Percentiles rank a stretch among this genome's conserved stretches.
Evolutionary conservation across 176 grass and related monocot genomes (phyloP).

Genomic region (Aegilops sharonensis): DNA sequence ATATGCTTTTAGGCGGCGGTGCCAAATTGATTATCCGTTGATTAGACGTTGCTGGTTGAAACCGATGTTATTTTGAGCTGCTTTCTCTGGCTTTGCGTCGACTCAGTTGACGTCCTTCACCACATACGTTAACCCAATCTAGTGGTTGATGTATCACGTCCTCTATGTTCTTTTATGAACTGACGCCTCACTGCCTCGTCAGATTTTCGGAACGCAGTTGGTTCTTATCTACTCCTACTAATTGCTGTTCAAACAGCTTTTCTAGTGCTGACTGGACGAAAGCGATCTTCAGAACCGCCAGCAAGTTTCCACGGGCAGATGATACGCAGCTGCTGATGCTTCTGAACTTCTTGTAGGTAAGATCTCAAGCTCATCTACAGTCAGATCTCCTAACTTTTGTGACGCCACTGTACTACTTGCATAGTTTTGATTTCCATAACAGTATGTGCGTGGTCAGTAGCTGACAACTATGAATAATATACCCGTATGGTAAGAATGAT

Average conservation of each 20-base stretch:
- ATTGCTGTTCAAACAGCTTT: neutral
- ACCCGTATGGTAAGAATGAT: neutral
- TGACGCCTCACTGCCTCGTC: conserved; percentile 14
- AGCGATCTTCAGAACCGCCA: neutral
- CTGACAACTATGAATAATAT: neutral
- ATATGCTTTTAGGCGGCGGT: neutral
- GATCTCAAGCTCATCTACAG: neutral
- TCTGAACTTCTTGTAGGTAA: neutral
- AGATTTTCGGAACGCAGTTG: conserved; percentile 2
- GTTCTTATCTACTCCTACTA: neutral
- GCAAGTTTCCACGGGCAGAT: neutral
- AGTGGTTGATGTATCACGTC: conserved; percentile 36
- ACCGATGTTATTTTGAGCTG: conserved; percentile 7
- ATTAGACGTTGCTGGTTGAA: conserved; percentile 9
- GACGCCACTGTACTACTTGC: neutral
- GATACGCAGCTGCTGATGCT: neutral
- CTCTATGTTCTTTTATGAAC: conserved; percentile 20
- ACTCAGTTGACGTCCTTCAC: conserved; percentile 7
- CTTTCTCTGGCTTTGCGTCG: conserved; percentile 23
- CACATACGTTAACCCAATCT: conserved; percentile 12
- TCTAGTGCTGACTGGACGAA: conserved; percentile 30
- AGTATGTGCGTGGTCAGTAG: neutral
- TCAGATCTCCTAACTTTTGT: neutral
- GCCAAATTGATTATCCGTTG: neutral
- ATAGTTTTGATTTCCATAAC: neutral